These are phyloP conservation scores for Blastobotrys muscicola DNA, from an alignment of 805 yeast species.

Conservation along the genomic window DNA sequence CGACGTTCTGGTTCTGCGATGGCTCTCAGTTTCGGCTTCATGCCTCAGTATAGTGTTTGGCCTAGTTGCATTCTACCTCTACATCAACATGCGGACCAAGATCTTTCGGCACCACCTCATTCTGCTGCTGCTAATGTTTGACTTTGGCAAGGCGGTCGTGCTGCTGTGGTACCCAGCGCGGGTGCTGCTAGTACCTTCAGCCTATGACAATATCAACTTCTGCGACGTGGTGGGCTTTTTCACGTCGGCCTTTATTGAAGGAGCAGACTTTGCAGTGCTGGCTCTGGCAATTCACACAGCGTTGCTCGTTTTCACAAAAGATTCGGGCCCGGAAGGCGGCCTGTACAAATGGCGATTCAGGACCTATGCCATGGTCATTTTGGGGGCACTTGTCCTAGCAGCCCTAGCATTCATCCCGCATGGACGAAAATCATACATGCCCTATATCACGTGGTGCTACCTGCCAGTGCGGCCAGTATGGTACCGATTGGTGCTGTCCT, in stretches of 20 bases:
- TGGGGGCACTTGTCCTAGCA: conserved; percentile 60
- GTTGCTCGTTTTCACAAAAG: conserved; percentile 58
- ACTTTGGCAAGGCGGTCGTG: conserved; percentile 62
- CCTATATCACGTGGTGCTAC: conserved; percentile 66
- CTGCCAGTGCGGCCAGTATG: conserved; percentile 63
- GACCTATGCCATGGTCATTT: conserved; percentile 48
- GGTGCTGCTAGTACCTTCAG: conserved; percentile 33
- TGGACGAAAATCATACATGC: conserved; percentile 41
- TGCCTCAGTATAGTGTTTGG: conserved; percentile 44
- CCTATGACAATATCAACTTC: conserved; percentile 42
- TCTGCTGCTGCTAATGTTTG: conserved; percentile 57
- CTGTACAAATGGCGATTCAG: conserved; percentile 47
- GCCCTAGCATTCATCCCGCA: conserved; percentile 55
- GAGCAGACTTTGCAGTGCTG: conserved; percentile 76
- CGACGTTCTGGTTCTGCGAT: conserved; percentile 24
- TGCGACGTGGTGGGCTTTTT: conserved; percentile 69
- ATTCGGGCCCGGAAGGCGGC: conserved; percentile 60
- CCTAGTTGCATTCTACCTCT: conserved; percentile 49
- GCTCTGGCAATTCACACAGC: conserved; percentile 79
- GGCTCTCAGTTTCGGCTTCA: conserved; percentile 41
- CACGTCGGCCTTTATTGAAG: conserved; percentile 72
- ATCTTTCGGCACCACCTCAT: conserved; percentile 38
- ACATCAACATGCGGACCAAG: conserved; percentile 24
- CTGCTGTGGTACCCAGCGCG: conserved; percentile 61
- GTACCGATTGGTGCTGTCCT: conserved; percentile 64